A percentile compares a stretch with the other conserved stretches of the same genome.
Conservation (phyloP, 2,329 filamentous ascomycete species). For the Knoxdaviesia capensis region DNA sequence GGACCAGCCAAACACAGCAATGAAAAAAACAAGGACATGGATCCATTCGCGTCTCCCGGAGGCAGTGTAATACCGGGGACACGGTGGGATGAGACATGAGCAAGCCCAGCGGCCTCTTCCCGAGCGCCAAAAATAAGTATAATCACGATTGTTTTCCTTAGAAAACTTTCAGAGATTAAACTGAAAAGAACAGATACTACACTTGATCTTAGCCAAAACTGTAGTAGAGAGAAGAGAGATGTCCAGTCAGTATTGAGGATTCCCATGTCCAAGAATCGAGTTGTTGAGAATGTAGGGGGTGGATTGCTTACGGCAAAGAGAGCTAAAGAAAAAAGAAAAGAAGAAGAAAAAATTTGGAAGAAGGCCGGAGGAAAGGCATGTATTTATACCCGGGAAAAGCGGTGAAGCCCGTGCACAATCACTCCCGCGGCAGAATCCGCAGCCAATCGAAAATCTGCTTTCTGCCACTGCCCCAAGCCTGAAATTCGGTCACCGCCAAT, state of each 20-base stretch:
- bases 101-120: conserved; percentile 5
- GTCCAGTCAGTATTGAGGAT: neutral
- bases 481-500: neutral
- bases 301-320: conserved; percentile 7
- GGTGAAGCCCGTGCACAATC: conserved; percentile 7
- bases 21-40: conserved; percentile 3
- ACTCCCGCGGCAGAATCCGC: neutral
- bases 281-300: neutral
- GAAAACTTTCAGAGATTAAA: conserved; percentile 84
- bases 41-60: conserved; percentile 6
- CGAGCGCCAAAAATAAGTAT: conserved; percentile 43
- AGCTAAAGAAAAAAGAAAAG: conserved; percentile 5
- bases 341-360: neutral
- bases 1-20: conserved; percentile 3
- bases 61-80: conserved; percentile 7
- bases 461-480: neutral
- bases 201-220: conserved; percentile 70
- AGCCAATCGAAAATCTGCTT: conserved; percentile 2
- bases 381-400: conserved; percentile 4
- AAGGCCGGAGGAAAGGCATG: too few species aligned
- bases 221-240: neutral
- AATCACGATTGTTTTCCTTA: conserved; percentile 58
- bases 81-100: conserved; percentile 5
- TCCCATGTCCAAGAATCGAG: too few species aligned
- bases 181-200: conserved; percentile 96